Base-by-base conservation (phyloP, 352 stramenopile species). In the Globisporangium cylindrosporum region DNA sequence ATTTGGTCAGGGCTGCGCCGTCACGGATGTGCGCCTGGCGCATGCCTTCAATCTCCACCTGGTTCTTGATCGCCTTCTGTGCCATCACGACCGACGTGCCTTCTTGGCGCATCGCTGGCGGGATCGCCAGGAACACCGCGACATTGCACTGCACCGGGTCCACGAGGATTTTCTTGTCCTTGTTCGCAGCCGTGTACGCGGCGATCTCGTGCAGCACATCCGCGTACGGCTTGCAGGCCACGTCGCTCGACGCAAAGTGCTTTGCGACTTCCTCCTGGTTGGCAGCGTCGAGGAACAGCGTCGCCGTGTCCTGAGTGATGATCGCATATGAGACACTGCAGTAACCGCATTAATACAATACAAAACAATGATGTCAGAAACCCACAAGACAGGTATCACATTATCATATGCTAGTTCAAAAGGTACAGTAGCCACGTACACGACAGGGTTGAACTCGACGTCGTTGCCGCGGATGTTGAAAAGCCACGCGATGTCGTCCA, bases 401-500 rank as follows among this genome's bases (percentile, higher is more conserved):
- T 32, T 32, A 49, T n/a, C 41, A n/a, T 18, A n/a, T 12, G 18
- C 22, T 51, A 8, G 43, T 51, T 25, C 18, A 14, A 9, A 29
- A 15, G 36, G 51, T 59, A 61, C 41, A 46, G n/a, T 3, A 24
- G 4, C 7, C 7, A 91, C 91, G 71, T 97, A 98, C 73, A 98
- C 95, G 5, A 99, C 94, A 7, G 98, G 98, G 76, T 98, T 99
- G 70, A 97, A 99, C 68, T 97, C 87, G 65, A 99, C 89, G 75
- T 99, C 98, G 56, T 88, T 91, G 64, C 97, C 98, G 27, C 98
- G 91, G 34, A 99, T 90, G 80, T 99, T 99, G 65, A 99, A 92
- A 4, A 99, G 88, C 89, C 98, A 99, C 38, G 90, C 91, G 36
- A 98, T 97, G 72, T 99, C 98, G 73, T 99, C 97, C 8, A 99